Evolutionary conservation across 1,284 basidiomycete species (phyloP).

Genomic region (Tetrapyrgos nigripes): DNA sequence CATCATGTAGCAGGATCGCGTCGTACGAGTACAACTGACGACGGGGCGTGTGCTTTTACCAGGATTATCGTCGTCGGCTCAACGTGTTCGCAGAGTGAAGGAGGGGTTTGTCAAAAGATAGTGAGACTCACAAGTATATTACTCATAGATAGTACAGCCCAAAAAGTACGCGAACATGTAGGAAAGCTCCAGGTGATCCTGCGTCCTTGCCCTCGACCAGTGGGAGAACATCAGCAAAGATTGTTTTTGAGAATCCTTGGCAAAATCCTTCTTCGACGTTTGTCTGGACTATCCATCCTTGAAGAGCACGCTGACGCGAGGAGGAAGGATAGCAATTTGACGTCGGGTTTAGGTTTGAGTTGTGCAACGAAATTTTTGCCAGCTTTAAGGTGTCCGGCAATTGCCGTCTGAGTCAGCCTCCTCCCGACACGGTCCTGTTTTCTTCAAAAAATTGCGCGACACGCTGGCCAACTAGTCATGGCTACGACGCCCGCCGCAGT

Average conservation of each 20-base stretch:
- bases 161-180: slow-evolving; percentile 48
- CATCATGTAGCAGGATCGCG: slow-evolving; percentile 18
- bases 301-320: slow-evolving; percentile 36
- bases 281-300: slow-evolving; percentile 87
- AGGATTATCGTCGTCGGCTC: slow-evolving; percentile 80
- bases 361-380: slow-evolving; percentile 23
- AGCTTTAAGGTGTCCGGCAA: background rate
- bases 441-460: background rate
- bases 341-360: slow-evolving; percentile 43
- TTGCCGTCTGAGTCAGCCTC: no score
- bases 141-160: slow-evolving; percentile 2
- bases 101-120: slow-evolving; percentile 18
- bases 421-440: background rate
- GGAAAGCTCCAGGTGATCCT: slow-evolving; percentile 85
- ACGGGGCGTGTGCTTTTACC: slow-evolving; percentile 84
- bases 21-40: slow-evolving; percentile 38
- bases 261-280: slow-evolving; percentile 73
- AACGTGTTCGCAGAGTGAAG: slow-evolving; percentile 15
- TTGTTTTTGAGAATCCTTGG: slow-evolving; percentile 79
- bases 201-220: slow-evolving; percentile 87
- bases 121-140: slow-evolving; percentile 37
- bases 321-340: slow-evolving; percentile 82
- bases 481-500: slow-evolving; percentile 38
- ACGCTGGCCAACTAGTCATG: background rate
- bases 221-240: slow-evolving; percentile 89